These are phyloP conservation scores for Metschnikowia lochheadii DNA, from an alignment of 805 yeast species.

Conservation along the genomic window DNA sequence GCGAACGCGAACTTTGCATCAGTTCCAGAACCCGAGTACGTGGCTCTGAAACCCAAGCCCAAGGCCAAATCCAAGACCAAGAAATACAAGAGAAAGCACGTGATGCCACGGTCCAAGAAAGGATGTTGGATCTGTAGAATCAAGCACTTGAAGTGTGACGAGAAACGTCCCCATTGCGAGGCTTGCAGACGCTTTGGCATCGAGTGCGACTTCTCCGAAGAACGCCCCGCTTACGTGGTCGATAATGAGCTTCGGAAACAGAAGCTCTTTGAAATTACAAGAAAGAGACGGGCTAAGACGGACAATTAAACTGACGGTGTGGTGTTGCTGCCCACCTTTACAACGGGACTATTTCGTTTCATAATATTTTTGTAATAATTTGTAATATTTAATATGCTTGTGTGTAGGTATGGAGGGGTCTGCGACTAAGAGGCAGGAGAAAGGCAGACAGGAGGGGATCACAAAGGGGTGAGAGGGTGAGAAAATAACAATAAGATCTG, in stretches of 20 bases:
- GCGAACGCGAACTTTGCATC: neutral
- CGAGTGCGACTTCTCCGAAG: conserved; percentile 37
- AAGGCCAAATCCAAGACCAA: conserved; percentile 18
- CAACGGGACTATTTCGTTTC: neutral
- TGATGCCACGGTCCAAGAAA: conserved; percentile 38
- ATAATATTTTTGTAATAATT: neutral
- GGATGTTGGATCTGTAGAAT: conserved; percentile 48
- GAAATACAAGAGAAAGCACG: conserved; percentile 36
- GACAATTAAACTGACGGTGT: neutral
- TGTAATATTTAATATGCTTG: neutral
- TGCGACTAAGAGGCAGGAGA: too few relatives aligned
- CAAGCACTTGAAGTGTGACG: conserved; percentile 44
- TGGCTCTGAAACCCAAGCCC: neutral
- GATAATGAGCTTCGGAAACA: conserved; percentile 31
- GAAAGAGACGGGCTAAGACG: conserved; percentile 9
- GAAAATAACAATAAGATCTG: too few relatives aligned
- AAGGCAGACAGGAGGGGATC: too few relatives aligned
- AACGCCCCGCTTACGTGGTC: conserved; percentile 37
- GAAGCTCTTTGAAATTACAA: conserved; percentile 29
- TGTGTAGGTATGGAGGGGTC: neutral
- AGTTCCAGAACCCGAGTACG: neutral
- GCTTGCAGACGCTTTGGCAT: conserved; percentile 39
- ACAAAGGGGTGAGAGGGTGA: too few relatives aligned
- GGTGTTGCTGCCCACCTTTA: neutral
- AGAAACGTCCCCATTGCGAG: conserved; percentile 33